Evolutionary conservation across 441 rosid genomes (phyloP).

Genomic region (Mallotus repandus): DNA sequence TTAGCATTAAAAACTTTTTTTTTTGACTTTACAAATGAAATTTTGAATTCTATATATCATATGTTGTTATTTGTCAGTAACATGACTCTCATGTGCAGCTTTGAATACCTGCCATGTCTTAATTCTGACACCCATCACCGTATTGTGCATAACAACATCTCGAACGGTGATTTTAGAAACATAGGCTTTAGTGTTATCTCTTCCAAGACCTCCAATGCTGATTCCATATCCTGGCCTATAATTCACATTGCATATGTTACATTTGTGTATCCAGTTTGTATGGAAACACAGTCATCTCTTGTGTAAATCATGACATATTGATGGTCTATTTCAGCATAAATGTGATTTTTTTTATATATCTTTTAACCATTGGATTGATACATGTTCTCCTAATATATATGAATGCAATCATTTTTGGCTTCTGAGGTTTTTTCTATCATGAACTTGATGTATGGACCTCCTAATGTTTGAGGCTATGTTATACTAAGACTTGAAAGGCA

Average conservation of each 20-base stretch:
- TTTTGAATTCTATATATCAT: neutral
- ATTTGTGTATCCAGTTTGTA: conserved; percentile 92
- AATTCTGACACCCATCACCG: conserved; percentile 89
- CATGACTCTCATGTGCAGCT: neutral
- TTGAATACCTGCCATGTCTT: conserved; percentile 99
- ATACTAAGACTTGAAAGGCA: conserved; percentile 18
- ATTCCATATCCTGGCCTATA: no score
- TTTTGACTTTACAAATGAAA: no score
- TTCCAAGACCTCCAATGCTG: no score
- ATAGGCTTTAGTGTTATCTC: no score
- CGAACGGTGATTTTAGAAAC: no score
- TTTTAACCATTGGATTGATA: neutral
- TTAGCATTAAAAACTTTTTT: no score
- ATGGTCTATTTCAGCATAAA: conserved; percentile 18
- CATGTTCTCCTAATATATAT: neutral
- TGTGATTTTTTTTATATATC: neutral
- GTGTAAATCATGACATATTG: conserved; percentile 35
- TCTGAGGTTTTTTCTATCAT: conserved; percentile 11
- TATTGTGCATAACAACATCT: no score
- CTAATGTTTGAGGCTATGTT: no score
- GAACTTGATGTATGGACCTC: neutral
- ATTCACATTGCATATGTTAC: conserved; percentile 73
- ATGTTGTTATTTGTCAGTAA: neutral
- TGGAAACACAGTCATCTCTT: conserved; percentile 96
- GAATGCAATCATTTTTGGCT: conserved; percentile 24